These are phyloP conservation scores for Lactarius hatsudake DNA, from an alignment of 768 basidiomycete species.

Conservation along the genomic window DNA sequence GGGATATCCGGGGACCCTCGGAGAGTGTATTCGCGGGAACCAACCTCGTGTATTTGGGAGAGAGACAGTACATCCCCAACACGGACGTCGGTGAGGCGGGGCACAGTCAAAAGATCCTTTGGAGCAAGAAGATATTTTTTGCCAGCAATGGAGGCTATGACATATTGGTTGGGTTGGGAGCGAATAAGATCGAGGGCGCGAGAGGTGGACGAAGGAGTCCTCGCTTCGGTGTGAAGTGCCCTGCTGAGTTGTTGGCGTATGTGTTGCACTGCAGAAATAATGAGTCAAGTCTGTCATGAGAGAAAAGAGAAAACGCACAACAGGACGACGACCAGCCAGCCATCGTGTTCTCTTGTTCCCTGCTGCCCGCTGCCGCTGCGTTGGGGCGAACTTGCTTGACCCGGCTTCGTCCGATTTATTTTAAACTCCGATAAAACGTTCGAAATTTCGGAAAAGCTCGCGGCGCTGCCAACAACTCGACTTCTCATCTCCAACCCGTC, in stretches of 20 bases:
- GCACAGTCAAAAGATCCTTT: constrained; percentile 90
- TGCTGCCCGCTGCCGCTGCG: background rate
- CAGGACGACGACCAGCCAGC: constrained; percentile 18
- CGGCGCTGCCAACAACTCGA: constrained; percentile 33
- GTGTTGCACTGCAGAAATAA: constrained; percentile 3
- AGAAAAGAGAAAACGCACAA: constrained; percentile 12
- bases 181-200: constrained; percentile 78
- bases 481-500: constrained; percentile 39
- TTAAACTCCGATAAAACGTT: constrained; percentile 27
- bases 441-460: constrained; percentile 26
- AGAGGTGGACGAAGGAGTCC: constrained; percentile 34
- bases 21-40: constrained; percentile 92
- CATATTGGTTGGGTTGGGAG: constrained; percentile 89
- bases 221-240: constrained; percentile 36
- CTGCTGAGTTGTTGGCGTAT: constrained; percentile 30
- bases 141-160: constrained; percentile 84
- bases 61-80: constrained; percentile 85
- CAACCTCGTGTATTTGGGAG: constrained; percentile 88
- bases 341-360: constrained; percentile 8
- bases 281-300: background rate
- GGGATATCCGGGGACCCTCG: constrained; percentile 75
- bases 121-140: constrained; percentile 87
- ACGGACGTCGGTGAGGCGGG: constrained; percentile 77
- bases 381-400: background rate
- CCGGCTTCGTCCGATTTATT: constrained; percentile 15